Conservation (phyloP, 1,139 yeast species). For the Blastobotrys indianensis region DNA sequence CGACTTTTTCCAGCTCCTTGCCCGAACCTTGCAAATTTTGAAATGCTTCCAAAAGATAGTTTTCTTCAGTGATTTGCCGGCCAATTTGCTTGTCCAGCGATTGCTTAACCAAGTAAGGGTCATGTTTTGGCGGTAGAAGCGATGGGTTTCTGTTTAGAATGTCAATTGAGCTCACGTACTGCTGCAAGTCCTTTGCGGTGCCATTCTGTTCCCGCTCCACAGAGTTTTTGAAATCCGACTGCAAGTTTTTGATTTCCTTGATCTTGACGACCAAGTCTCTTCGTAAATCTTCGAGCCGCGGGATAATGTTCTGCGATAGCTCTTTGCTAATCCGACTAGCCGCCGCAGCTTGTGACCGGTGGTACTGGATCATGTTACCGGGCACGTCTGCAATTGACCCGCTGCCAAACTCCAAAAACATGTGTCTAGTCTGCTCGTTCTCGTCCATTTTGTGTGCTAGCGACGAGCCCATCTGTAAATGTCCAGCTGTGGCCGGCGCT, state of each 20-base stretch:
- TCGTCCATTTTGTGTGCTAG: constrained; percentile 5
- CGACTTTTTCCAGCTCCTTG: constrained; percentile 80
- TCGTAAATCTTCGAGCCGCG: constrained; percentile 79
- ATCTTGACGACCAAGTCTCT: constrained; percentile 77
- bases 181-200: constrained; percentile 38
- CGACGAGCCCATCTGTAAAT: too few species aligned
- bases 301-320: constrained; percentile 60
- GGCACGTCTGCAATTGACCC: constrained; percentile 84
- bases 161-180: constrained; percentile 28
- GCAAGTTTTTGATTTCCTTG: constrained; percentile 76
- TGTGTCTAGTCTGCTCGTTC: constrained; percentile 23
- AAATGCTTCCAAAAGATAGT: constrained; percentile 80
- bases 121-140: constrained; percentile 47
- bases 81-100: constrained; percentile 70
- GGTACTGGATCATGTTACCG: constrained; percentile 63
- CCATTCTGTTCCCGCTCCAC: constrained; percentile 62
- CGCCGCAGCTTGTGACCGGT: constrained; percentile 61
- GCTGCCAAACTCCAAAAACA: constrained; percentile 67
- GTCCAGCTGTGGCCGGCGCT: too few species aligned
- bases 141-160: constrained; percentile 31
- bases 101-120: constrained; percentile 75
- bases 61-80: constrained; percentile 75
- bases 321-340: constrained; percentile 70
- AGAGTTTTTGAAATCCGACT: constrained; percentile 75
- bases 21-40: constrained; percentile 84